Percentiles rank a stretch among this genome's conserved stretches.
phyloP scores from a whole-genome alignment of 345 rosid genomes.

The Eucalyptus decipiens region DNA sequence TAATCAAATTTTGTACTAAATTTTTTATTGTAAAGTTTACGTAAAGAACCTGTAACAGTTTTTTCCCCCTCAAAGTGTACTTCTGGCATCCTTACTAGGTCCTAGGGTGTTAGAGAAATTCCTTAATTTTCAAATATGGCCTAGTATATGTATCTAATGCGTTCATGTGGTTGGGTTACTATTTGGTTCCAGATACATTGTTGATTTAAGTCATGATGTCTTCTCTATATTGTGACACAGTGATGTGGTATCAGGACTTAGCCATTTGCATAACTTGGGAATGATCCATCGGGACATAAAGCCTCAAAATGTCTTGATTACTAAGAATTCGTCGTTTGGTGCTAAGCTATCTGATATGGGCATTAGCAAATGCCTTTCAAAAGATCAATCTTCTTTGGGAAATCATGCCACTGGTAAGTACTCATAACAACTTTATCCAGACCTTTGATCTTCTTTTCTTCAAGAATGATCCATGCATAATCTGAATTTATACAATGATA shows the following conservation, averaged over 20 bases:
- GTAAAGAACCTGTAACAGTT: not conserved
- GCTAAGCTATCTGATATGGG: constrained; percentile 98
- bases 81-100: too few species aligned
- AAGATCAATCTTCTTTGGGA: constrained; percentile 27
- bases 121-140: not conserved
- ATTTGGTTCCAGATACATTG: not conserved
- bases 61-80: not conserved
- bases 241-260: too few species aligned
- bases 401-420: constrained; percentile 56
- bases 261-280: too few species aligned
- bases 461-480: too few species aligned
- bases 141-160: too few species aligned
- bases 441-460: not conserved
- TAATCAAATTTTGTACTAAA: not conserved
- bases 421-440: not conserved
- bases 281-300: too few species aligned
- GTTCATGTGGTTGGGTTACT: accelerated
- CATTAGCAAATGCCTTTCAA: constrained; percentile 46
- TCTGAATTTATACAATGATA: too few species aligned
- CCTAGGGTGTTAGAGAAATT: too few species aligned
- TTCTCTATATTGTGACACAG: too few species aligned
- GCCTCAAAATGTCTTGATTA: not conserved
- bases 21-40: not conserved
- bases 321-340: constrained; percentile 4
- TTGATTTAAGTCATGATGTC: too few species aligned